phyloP scores from a whole-genome alignment of 768 basidiomycete species.

The Pulveroboletus sp. region DNA sequence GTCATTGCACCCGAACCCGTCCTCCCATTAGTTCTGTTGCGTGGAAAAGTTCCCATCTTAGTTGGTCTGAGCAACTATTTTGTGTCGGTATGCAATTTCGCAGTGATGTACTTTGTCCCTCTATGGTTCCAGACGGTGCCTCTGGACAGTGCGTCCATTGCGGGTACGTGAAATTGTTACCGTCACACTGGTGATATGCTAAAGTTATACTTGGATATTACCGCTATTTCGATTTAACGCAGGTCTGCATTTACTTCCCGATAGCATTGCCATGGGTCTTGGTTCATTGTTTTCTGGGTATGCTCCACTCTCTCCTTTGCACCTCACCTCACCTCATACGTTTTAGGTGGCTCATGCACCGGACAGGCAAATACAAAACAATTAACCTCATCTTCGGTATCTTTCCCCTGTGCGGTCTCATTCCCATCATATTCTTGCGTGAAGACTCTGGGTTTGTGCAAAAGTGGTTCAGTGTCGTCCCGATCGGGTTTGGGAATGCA shows the following conservation, averaged over 20 bases:
- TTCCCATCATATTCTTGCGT: constrained; percentile 7
- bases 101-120: constrained; percentile 72
- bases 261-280: constrained; percentile 43
- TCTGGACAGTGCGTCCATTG: constrained; percentile 60
- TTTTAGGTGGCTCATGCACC: constrained; percentile 29
- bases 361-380: constrained; percentile 46
- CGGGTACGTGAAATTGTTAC: constrained; percentile 35
- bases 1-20: constrained; percentile 64
- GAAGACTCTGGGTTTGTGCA: constrained; percentile 4
- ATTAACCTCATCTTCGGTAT: constrained; percentile 45
- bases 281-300: constrained; percentile 51
- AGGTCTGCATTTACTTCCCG: constrained; percentile 49
- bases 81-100: constrained; percentile 70
- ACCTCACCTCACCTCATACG: not conserved
- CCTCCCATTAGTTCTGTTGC: constrained; percentile 60
- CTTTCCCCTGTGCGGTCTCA: constrained; percentile 7
- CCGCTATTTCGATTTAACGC: not conserved
- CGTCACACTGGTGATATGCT: not conserved
- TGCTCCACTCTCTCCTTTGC: not conserved
- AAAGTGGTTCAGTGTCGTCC: constrained; percentile 14
- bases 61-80: constrained; percentile 68
- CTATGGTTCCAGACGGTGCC: constrained; percentile 81
- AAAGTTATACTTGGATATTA: not conserved
- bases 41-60: constrained; percentile 61
- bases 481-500: constrained; percentile 14